Base-by-base conservation (phyloP, 352 stramenopile genomes). In the Pythium vanterpoolii region DNA sequence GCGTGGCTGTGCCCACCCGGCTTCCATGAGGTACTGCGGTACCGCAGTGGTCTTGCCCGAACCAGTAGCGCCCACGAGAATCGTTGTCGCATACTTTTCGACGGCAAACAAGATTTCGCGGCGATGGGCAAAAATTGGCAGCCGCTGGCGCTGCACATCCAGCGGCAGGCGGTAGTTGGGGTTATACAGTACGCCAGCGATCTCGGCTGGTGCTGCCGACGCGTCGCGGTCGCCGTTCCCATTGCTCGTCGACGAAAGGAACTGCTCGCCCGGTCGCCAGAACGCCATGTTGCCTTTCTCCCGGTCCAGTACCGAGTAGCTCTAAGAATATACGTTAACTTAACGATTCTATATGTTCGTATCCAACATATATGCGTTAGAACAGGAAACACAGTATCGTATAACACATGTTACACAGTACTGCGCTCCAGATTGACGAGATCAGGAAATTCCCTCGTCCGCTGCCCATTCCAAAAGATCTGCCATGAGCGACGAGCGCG, bases 21-120 rank as follows among this genome's bases (percentile, higher is more conserved):
- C 90, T 55, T 98, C 90, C 33, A 85, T 62, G 3, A 98, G 75
- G 68, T 94, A 98, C 66, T 96, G 88, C 27, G 92, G 93, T 56
- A 98, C 77, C 54, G 98, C 90, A 4, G 95, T 98, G 4, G 75
- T 93, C 68, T 98, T 98, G 38, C 93, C 95, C 19, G 74, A 94
- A 43, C 91, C 93, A 4, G 93, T 98, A 39, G 95, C 93, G 27
- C 95, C 95, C 13, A 98, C 86, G 48, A 98, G 77, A 30, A 98
- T 86, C 31, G 96, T 77, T 31, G 95, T 93, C 2, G 76, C 72
- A 70, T 95, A 79, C 4, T 69, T 81, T 64, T 98, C 91, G 46
- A 98, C 71, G 7, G 83, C 77, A 55, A 94, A 97, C 0, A 98
- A 73, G 56, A 98, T 87, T 72, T 97, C 86, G 6, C 81, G 63